Evolutionary conservation across 306 rosid species (phyloP), one percentile per base, ranked within the genome.

Genomic region (Rosa multiflora): DNA sequence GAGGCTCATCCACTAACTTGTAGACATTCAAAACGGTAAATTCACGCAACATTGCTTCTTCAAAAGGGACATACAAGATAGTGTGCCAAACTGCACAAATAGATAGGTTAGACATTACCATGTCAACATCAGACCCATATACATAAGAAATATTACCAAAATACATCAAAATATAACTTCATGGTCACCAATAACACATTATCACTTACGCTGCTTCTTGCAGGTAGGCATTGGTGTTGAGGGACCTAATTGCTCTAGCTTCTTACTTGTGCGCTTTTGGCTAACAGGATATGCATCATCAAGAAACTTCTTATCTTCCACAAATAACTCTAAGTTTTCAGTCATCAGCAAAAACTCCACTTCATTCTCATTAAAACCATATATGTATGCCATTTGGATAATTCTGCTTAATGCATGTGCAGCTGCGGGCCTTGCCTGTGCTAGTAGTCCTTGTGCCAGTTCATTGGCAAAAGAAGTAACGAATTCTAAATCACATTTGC

Each of bases 401-500:
- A 70, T 67, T 42, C 37, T 71, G 58, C 70, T 62, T 48, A 83
- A 63, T 59, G 26, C 42, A 66, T 70, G 67, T 42, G 48, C 74
- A 29, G 47, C 59, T 62, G 1, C 6, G 17, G 51, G 59, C 21
- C 72, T 62, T 40, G 14, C 56, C 23, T 66, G 53, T 42, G 70
- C 71, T 32, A 74, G 4, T 39, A 46, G 20, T 9, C 76, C 72
- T 72, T 53, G 63, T 6, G 70, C 49, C 1, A 76, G 67, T 71
- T 82, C 85, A 4, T 76, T 44, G n/a, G 74, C 78, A 71, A 82
- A 76, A 37, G 73, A 82, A 26, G 81, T 47, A 8, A 53, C 78
- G 48, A 82, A 82, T 17, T 73, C 78, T 9, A 73, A 13, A 67
- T 53, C 48, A 37, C 0, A 17, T 20, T 51, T 79, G 42, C 66